Evolutionary conservation across 257 asterid species (phyloP), one percentile per base, ranked within the genome.

Genomic region (Scutellaria barbata): DNA sequence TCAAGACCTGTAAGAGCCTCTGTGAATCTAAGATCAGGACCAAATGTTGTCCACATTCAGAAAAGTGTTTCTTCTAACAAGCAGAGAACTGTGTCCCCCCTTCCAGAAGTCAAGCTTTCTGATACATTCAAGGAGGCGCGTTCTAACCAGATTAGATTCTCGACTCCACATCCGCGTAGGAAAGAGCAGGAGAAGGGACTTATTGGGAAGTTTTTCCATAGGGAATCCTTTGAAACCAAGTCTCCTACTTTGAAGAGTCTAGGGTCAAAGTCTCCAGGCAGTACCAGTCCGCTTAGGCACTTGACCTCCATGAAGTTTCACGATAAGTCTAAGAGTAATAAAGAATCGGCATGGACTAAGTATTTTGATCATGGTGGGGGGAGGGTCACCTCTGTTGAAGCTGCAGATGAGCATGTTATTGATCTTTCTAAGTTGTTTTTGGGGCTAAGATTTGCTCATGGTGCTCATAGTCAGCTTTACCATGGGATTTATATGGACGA

Each of bases 51-150:
- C 56, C 81, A 70, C 67, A 52, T 86, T 56, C 89, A 79, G 73
- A 78, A 75, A 37, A 79, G 81, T 72, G 86, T 84, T 5, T 67
- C 81, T 1, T 68, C 81, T 14, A 85, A 78, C 75, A 85, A 72
- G 76, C 88, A 66, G 40, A 81, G 98, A 69, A 90, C 96, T 30
- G 79, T 88, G 11, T 90, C 98, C 13, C 97, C 97, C 35, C 66
- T 14, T 25, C 97, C 92, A 1, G 83, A 79, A 57, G 83, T 85
- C 47, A 86, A 83, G 80, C 84, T 89, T 33, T 69, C 90, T 9
- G 96, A 86, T 17, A 81, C 92, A 22, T 94, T 94, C 68, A 81
- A 84, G 79, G 98, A 90, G 69, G 98, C 97, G 3, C 85, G 85
- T 57, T 73, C 86, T 22, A 72, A 47, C 50, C 89, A 72, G 85